Evolutionary conservation across 257 asterid species (phyloP).

Genomic region (Solanum sejunctum): DNA sequence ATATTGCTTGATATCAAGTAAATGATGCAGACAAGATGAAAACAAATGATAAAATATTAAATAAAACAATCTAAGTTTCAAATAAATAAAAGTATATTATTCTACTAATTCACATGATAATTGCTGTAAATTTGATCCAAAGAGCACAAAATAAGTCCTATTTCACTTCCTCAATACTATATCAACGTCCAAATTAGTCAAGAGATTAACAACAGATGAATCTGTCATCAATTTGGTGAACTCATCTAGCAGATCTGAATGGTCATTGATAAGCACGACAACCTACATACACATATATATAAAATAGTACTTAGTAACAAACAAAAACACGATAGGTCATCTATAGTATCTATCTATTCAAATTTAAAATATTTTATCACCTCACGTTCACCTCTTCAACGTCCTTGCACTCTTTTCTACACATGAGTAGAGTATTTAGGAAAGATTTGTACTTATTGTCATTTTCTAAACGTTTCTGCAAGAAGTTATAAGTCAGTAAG

Average conservation of each 20-base stretch:
- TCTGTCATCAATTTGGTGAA: constrained; percentile 81
- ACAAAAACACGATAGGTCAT: not conserved
- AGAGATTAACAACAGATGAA: not conserved
- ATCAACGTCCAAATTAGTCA: constrained; percentile 57
- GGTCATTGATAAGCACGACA: constrained; percentile 61
- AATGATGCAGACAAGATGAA: no score
- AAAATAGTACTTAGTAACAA: not conserved
- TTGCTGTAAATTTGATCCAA: no score
- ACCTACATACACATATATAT: constrained; percentile 32
- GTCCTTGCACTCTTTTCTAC: constrained; percentile 85
- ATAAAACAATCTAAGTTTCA: no score
- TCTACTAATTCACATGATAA: not conserved
- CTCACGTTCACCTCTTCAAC: constrained; percentile 83
- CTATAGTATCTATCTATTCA: not conserved
- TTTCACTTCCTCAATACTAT: constrained; percentile 34
- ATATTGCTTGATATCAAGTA: no score
- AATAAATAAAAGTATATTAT: no score
- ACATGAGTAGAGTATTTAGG: constrained; percentile 86
- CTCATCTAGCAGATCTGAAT: constrained; percentile 86
- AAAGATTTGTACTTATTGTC: constrained; percentile 88
- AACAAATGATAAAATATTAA: no score
- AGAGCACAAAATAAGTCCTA: not conserved
- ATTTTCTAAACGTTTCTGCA: constrained; percentile 80
- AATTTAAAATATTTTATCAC: constrained; percentile 10
- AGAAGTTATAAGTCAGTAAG: not conserved